Percentiles rank a stretch among this genome's conserved stretches.
phyloP scores from a whole-genome alignment of 257 asterid species.

The Pogostemon cablin region DNA sequence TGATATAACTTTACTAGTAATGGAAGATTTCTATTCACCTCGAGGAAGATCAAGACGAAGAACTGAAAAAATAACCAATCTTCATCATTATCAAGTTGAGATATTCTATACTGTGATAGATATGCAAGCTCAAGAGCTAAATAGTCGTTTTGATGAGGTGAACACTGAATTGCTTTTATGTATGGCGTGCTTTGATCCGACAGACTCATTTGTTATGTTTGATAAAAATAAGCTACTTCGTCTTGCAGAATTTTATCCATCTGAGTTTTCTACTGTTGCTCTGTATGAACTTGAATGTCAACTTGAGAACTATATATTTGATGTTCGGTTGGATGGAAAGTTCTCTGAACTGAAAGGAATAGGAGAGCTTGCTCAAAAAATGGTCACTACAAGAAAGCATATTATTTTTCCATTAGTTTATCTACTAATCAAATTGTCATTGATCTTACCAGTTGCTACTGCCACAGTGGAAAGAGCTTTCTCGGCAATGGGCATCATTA shows the following conservation, averaged over 20 bases:
- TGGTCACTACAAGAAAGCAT: background rate
- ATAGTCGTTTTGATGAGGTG: too few species aligned
- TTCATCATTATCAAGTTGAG: too few species aligned
- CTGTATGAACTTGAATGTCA: too few species aligned
- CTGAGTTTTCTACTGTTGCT: too few species aligned
- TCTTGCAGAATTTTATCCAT: background rate
- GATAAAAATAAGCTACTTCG: background rate
- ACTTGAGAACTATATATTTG: too few species aligned
- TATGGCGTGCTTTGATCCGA: slow-evolving; percentile 2
- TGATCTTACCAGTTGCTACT: too few species aligned
- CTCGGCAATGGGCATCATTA: too few species aligned
- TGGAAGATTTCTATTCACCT: background rate
- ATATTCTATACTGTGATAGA: too few species aligned
- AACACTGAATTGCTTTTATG: background rate
- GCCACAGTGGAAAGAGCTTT: too few species aligned
- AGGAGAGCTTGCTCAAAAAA: background rate
- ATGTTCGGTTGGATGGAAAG: too few species aligned
- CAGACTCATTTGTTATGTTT: background rate
- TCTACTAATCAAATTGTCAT: too few species aligned
- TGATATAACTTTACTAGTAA: background rate
- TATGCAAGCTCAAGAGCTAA: too few species aligned
- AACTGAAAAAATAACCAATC: background rate
- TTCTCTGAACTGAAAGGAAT: background rate
- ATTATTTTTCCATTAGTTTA: background rate
- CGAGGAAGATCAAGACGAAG: background rate